Base-by-base conservation (phyloP, 75 land plant species). In the Larix kaempferi region DNA sequence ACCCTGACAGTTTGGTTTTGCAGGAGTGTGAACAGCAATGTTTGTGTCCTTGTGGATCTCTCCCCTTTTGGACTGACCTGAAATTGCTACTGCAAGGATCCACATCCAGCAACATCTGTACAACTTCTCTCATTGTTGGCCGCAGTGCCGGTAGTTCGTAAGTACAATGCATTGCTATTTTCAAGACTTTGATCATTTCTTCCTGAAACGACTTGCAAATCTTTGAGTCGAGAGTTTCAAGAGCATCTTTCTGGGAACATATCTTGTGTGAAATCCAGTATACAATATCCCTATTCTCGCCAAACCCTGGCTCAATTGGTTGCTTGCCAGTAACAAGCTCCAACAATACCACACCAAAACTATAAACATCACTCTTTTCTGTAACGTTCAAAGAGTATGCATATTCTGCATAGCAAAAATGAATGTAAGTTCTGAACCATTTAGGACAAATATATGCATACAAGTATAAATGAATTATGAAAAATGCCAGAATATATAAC, bases 51-150 rank as follows among this genome's bases (percentile, higher is more conserved):
- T 58, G 3, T 16, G 2, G 19, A 16, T 19, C 15, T 57, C 35
- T 67, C 49, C 52, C 21, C 39, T 35, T 67, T 17, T 37, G 22
- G 71, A n/a, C 2, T 6, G 11, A 7, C 71, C 39, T 67, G 22
- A 33, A 67, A 67, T 21, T 67, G 39, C 22, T 37, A 39, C 73
- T 82, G 74, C 85, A 82, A 8, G 91, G 91, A 67, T 86, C 91
- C 10, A 87, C 88, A 25, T 91, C 91, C 66, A 74, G 71, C 33
- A 93, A 82, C 72, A 89, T 71, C 73, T 83, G 84, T 22, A 91
- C 95, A 8, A 86, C 90, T 64, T 93, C 95, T n/a, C 86, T 89
- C 95, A 93, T 93, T 49, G 90, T 61, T 0, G 95, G 93, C 13
- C 95, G 87, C 17, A 73, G 63, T 16, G 85, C 54, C 10, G 95